A percentile compares a stretch with the other conserved stretches of the same genome.
Evolutionary conservation across 2,329 filamentous ascomycete species (phyloP).

Genomic region (Escovopsis sp.): DNA sequence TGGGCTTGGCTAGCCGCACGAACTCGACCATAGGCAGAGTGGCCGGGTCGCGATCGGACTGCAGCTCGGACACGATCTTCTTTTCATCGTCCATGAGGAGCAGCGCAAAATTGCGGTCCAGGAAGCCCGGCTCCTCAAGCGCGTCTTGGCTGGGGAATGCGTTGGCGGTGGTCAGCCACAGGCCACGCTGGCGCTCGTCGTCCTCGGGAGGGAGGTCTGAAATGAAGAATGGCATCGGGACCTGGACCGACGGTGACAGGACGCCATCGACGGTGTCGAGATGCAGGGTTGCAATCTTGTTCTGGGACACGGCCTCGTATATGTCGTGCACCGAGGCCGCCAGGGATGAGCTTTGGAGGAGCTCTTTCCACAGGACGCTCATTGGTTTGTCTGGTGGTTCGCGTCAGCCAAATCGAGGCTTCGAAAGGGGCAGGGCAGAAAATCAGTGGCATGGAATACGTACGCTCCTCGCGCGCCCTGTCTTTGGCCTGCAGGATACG

Average conservation of each 20-base stretch:
- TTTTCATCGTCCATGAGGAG: conserved; percentile 73
- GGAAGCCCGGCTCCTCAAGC: conserved; percentile 47
- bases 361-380: conserved; percentile 53
- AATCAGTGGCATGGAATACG: conserved; percentile 10
- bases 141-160: conserved; percentile 56
- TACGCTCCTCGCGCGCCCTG: conserved; percentile 57
- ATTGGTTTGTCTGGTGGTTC: conserved; percentile 37
- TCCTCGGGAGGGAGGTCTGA: conserved; percentile 56
- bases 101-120: conserved; percentile 78
- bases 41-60: conserved; percentile 61
- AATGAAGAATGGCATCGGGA: conserved; percentile 53
- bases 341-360: conserved; percentile 58
- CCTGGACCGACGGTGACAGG: conserved; percentile 48
- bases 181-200: conserved; percentile 54
- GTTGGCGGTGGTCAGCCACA: conserved; percentile 82
- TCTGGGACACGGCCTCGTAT: conserved; percentile 66
- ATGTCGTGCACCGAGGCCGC: conserved; percentile 72
- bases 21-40: conserved; percentile 70
- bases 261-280: conserved; percentile 49
- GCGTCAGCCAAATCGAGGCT: background rate
- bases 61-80: conserved; percentile 56
- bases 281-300: conserved; percentile 73
- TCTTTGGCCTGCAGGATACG: conserved; percentile 69
- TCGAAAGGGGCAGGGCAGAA: background rate
- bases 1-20: conserved; percentile 58